Evolutionary conservation across 176 grass and related monocot genomes (phyloP).

Genomic region (Raddia guianensis): DNA sequence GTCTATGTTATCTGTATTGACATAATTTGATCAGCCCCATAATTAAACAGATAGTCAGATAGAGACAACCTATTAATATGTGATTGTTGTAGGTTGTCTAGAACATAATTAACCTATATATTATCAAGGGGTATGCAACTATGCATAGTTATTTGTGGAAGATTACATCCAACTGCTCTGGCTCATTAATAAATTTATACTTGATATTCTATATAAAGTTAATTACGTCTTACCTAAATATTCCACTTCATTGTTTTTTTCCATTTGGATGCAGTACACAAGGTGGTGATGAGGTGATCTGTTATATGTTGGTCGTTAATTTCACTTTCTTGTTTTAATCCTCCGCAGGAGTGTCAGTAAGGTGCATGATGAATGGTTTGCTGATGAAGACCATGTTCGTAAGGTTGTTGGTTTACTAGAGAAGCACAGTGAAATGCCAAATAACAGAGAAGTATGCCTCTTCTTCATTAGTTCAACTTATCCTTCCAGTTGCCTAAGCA

Average conservation of each 20-base stretch:
- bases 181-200: neutral
- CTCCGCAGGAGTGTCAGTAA: conserved; percentile 91
- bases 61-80: conserved; percentile 15
- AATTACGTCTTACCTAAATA: neutral
- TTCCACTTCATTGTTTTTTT: conserved; percentile 31
- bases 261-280: conserved; percentile 1
- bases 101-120: neutral
- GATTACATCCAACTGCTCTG: conserved; percentile 32
- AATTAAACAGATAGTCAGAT: neutral
- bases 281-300: conserved; percentile 17
- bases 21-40: neutral
- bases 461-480: conserved; percentile 36
- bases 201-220: conserved; percentile 15
- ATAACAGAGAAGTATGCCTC: conserved; percentile 78
- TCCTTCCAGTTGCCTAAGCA: conserved; percentile 33
- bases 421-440: conserved; percentile 57
- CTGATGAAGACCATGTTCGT: conserved; percentile 90
- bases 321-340: conserved; percentile 32
- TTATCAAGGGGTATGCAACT: neutral
- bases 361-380: conserved; percentile 99
- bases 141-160: conserved; percentile 10
- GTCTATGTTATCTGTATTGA: neutral
- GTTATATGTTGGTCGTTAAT: conserved; percentile 24
- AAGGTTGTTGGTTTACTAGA: conserved; percentile 90
- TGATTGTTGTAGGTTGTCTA: neutral